These are phyloP conservation scores for Heliamphora exappendiculata DNA, from an alignment of 148 eudicot species.

Conservation along the genomic window DNA sequence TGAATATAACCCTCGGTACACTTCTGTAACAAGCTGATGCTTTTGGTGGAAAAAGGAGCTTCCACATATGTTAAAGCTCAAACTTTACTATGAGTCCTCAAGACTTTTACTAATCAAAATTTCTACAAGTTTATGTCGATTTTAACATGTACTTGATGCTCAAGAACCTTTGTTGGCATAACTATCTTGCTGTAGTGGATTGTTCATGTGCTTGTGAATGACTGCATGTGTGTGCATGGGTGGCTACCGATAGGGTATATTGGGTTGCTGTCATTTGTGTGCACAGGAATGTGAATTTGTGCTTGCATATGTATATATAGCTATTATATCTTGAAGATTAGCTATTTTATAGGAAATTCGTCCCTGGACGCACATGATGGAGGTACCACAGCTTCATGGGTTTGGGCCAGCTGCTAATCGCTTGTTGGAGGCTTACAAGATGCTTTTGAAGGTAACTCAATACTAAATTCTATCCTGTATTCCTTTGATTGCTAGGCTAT, in stretches of 20 bases:
- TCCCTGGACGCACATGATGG: slow-evolving; percentile 99
- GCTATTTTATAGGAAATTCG: slow-evolving; percentile 60
- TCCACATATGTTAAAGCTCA: not conserved
- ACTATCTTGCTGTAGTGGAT: not conserved
- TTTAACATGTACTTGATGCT: not conserved
- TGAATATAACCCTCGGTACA: not conserved
- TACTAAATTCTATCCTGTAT: not conserved
- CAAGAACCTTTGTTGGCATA: not conserved
- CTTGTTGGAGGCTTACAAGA: slow-evolving; percentile 88
- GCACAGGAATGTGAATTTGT: not conserved
- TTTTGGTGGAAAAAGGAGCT: not conserved
- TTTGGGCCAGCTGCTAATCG: slow-evolving; percentile 98
- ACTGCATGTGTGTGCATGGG: not conserved
- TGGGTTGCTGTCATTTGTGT: not conserved
- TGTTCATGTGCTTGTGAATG: not conserved
- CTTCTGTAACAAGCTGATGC: not conserved
- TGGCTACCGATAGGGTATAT: not conserved
- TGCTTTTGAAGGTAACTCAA: slow-evolving; percentile 75
- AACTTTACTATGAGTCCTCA: not conserved
- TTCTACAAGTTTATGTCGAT: not conserved
- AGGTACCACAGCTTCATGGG: slow-evolving; percentile 98
- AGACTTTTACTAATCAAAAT: not conserved
- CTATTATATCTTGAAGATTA: not conserved
- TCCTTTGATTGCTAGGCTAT: not conserved
- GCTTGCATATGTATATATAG: not conserved